Evolutionary conservation across 208 protist genomes (phyloP).

Genomic region (Trypanosoma congolense): DNA sequence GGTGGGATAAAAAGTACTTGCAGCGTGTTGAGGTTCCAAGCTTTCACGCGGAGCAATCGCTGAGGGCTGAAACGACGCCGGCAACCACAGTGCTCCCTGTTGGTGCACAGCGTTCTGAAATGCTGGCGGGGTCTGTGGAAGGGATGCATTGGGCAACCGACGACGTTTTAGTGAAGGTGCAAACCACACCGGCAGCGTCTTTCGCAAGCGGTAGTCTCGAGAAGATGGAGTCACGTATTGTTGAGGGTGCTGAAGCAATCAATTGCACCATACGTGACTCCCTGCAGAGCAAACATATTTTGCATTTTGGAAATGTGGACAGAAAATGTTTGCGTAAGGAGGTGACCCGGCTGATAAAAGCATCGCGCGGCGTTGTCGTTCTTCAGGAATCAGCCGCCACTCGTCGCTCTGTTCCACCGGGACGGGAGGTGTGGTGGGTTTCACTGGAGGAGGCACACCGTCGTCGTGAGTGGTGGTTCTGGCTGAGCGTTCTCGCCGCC

Average conservation of each 20-base stretch:
- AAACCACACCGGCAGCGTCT: conserved; percentile 6
- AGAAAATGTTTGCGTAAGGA: neutral
- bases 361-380: conserved; percentile 21
- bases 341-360: conserved; percentile 11
- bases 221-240: conserved; percentile 12
- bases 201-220: conserved; percentile 14
- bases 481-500: conserved; percentile 36
- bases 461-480: conserved; percentile 56
- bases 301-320: neutral
- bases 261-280: conserved; percentile 12
- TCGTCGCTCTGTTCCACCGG: conserved; percentile 25
- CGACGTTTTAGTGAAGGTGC: conserved; percentile 2
- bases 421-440: conserved; percentile 74
- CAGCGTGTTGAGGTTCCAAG: conserved; percentile 51
- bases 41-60: neutral
- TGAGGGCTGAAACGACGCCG: neutral
- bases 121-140: neutral
- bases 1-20: conserved; percentile 66
- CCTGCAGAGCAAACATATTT: neutral
- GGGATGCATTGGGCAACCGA: neutral
- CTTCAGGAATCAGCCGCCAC: conserved; percentile 26
- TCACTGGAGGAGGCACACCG: conserved; percentile 50
- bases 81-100: neutral
- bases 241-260: neutral
- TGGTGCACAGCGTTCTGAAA: neutral